Percentiles rank a stretch among this genome's conserved stretches.
Conservation (phyloP, 202 grass and related monocot genomes). For the Hordeum pubiflorum region DNA sequence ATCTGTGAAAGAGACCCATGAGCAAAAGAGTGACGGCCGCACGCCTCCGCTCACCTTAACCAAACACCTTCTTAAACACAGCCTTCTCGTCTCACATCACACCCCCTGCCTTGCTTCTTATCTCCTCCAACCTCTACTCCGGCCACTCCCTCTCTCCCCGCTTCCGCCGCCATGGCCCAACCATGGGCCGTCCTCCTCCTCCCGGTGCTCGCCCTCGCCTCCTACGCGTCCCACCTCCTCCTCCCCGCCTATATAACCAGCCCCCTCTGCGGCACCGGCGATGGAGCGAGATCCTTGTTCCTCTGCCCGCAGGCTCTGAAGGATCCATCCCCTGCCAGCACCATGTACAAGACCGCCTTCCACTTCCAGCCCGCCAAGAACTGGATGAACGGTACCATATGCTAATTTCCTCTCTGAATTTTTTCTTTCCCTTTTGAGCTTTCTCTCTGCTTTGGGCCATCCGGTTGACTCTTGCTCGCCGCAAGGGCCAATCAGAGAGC, state of each 20-base stretch:
- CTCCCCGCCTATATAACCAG: background rate
- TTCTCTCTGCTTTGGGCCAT: background rate
- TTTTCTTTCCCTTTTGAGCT: background rate
- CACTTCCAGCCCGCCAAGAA: conserved; percentile 84
- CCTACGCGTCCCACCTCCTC: background rate
- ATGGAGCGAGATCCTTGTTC: conserved; percentile 50
- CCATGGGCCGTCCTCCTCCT: conserved; percentile 26
- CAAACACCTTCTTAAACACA: background rate
- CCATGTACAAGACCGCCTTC: conserved; percentile 60
- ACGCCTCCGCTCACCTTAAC: background rate
- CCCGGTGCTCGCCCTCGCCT: background rate
- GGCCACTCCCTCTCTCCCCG: background rate
- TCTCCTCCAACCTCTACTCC: background rate
- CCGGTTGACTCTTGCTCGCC: no score
- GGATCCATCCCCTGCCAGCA: conserved; percentile 56
- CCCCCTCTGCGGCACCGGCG: background rate
- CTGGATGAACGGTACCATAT: conserved; percentile 75
- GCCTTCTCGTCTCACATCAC: background rate
- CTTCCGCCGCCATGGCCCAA: background rate
- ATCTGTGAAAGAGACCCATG: no score
- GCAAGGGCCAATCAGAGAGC: background rate
- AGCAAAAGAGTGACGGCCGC: no score
- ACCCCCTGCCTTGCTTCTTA: background rate
- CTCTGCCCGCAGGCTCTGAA: conserved; percentile 38
- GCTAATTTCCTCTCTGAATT: no score